These are phyloP conservation scores for Albugo laibachii DNA, from an alignment of 352 stramenopile species.

Conservation along the genomic window DNA sequence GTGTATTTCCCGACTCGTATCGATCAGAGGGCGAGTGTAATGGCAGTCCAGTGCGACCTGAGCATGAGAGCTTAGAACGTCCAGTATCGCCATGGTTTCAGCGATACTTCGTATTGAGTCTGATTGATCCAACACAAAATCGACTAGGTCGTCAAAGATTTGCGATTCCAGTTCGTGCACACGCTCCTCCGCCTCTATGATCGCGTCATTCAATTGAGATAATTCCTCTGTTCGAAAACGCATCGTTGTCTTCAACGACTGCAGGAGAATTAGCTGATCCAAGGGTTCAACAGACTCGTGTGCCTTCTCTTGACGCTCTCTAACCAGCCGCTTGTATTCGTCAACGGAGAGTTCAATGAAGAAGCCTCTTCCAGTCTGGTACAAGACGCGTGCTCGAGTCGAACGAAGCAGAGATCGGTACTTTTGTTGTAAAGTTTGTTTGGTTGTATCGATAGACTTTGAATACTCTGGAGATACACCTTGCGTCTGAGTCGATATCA, in stretches of 20 bases:
- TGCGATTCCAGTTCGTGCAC: slow-evolving; percentile 26
- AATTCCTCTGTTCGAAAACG: slow-evolving; percentile 48
- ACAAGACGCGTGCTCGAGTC: slow-evolving; percentile 30
- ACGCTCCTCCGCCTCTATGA: slow-evolving; percentile 31
- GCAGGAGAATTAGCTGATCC: slow-evolving; percentile 25
- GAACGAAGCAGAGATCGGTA: slow-evolving; percentile 34
- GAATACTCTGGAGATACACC: too few species aligned
- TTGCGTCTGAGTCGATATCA: too few species aligned
- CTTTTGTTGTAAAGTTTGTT: slow-evolving; percentile 19
- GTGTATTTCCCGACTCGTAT: slow-evolving; percentile 31
- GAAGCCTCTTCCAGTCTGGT: slow-evolving; percentile 37
- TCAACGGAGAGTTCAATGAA: slow-evolving; percentile 48
- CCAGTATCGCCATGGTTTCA: slow-evolving; percentile 25
- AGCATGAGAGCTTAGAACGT: slow-evolving; percentile 42
- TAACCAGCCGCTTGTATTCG: slow-evolving; percentile 24
- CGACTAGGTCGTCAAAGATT: slow-evolving; percentile 27
- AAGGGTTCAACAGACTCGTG: slow-evolving; percentile 1
- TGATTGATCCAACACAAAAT: slow-evolving; percentile 13
- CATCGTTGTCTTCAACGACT: slow-evolving; percentile 46
- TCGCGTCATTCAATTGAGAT: slow-evolving; percentile 29
- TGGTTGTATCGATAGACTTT: too few species aligned
- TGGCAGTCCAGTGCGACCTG: slow-evolving; percentile 42
- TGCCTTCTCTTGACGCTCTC: slow-evolving; percentile 4
- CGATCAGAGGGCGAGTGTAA: slow-evolving; percentile 32
- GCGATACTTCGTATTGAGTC: slow-evolving; percentile 23